Percentiles rank a stretch among this genome's conserved stretches.
Conservation (phyloP, 345 rosid species). For the Excoecaria cochinchinensis region DNA sequence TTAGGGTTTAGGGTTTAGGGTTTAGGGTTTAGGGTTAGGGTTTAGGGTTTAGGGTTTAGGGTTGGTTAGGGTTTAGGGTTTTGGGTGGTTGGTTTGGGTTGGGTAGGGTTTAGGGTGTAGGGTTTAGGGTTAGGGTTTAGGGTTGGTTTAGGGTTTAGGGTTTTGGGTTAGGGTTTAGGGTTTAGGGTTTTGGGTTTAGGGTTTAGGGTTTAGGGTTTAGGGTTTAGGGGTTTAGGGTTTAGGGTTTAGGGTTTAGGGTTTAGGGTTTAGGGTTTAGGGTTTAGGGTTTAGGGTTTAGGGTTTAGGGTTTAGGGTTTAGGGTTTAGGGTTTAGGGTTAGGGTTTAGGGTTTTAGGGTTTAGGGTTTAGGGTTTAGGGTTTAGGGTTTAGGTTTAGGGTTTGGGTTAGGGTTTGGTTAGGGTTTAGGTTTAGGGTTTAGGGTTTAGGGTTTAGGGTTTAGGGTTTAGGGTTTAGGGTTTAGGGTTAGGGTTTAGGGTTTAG, state of each 20-base stretch:
- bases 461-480: conserved; percentile 3
- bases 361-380: conserved; percentile 20
- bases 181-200: conserved; percentile 24
- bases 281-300: background rate
- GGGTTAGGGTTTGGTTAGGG: too few species aligned
- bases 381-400: conserved; percentile 20
- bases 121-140: conserved; percentile 29
- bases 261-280: background rate
- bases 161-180: conserved; percentile 29
- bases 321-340: conserved; percentile 12
- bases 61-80: too few species aligned
- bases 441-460: conserved; percentile 5
- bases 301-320: conserved; percentile 14
- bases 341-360: conserved; percentile 10
- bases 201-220: conserved; percentile 5
- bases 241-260: background rate
- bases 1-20: too few species aligned
- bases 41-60: too few species aligned
- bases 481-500: too few species aligned
- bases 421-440: conserved; percentile 8
- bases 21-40: too few species aligned
- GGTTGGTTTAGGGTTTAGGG: conserved; percentile 34
- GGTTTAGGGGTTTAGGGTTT: conserved; percentile 6
- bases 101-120: conserved; percentile 24
- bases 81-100: too few species aligned